Evolutionary conservation across 768 basidiomycete genomes (phyloP).

Genomic region (Auriscalpium microsporum): DNA sequence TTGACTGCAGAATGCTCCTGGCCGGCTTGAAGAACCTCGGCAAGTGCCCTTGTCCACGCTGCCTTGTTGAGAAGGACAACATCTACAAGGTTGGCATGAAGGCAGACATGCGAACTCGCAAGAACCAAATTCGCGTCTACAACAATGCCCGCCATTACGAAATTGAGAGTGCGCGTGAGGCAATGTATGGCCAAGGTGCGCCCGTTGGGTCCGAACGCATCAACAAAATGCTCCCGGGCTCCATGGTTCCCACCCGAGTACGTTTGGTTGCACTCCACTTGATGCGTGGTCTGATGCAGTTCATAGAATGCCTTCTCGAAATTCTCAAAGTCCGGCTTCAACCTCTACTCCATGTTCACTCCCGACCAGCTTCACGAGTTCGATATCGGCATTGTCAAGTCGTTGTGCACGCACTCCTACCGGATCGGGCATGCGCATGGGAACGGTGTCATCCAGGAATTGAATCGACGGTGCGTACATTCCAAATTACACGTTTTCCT

Average conservation of each 20-base stretch:
- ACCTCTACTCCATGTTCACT: constrained; percentile 22
- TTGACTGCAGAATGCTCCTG: constrained; percentile 15
- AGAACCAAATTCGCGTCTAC: constrained; percentile 9
- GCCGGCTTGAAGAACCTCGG: constrained; percentile 20
- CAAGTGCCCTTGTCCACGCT: constrained; percentile 23
- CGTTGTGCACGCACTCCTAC: constrained; percentile 28
- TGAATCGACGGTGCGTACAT: constrained; percentile 20
- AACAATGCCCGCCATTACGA: not conserved
- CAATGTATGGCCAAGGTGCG: constrained; percentile 23
- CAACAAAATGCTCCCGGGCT: constrained; percentile 21
- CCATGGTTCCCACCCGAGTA: constrained; percentile 25
- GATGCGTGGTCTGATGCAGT: not conserved
- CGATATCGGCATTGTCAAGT: constrained; percentile 32
- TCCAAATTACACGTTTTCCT: not conserved
- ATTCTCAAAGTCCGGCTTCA: constrained; percentile 16
- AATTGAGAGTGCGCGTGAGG: constrained; percentile 14
- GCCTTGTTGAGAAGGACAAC: constrained; percentile 15
- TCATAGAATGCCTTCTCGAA: constrained; percentile 29
- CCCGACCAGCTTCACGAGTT: constrained; percentile 34
- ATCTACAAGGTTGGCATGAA: constrained; percentile 18
- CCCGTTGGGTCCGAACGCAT: constrained; percentile 21
- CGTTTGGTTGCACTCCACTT: not conserved
- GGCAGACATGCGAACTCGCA: constrained; percentile 8
- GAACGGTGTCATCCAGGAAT: constrained; percentile 6
- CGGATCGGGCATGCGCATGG: constrained; percentile 21